phyloP scores from a whole-genome alignment of 305 asterid genomes.

The Fraxinus greggii region DNA sequence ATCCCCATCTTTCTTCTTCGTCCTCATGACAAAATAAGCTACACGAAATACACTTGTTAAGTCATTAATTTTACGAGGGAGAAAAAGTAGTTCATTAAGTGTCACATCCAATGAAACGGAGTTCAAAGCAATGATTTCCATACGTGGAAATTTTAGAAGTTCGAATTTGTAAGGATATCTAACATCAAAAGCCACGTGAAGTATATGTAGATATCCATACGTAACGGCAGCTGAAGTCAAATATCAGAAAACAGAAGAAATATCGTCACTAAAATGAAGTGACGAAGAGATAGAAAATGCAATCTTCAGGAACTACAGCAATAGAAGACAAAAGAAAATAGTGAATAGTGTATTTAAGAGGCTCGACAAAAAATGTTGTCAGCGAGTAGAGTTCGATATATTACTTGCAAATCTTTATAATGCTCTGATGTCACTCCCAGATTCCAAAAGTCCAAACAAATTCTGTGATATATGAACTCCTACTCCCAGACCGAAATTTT shows the following conservation, averaged over 20 bases:
- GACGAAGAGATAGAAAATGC: neutral
- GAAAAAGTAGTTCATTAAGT: neutral
- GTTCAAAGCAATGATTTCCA: neutral
- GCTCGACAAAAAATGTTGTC: neutral
- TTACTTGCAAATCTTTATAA: neutral
- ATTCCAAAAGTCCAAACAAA: neutral
- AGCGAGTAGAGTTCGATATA: neutral
- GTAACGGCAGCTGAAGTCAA: neutral
- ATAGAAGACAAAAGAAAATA: neutral
- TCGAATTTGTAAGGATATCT: neutral
- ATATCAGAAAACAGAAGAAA: neutral
- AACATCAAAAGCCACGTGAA: neutral
- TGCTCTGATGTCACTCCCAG: neutral
- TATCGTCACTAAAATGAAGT: neutral
- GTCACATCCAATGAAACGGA: neutral
- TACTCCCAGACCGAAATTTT: neutral
- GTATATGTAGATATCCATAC: neutral
- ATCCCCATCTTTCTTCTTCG: conserved; percentile 39
- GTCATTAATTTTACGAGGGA: neutral
- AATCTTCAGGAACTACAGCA: neutral
- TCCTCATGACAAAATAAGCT: conserved; percentile 69
- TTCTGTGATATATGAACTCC: neutral
- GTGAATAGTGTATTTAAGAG: neutral
- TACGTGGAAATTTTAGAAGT: neutral
- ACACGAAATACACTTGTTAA: conserved; percentile 18